Evolutionary conservation across 176 grass and related monocot species (phyloP).

Genomic region (Carex cristatella): DNA sequence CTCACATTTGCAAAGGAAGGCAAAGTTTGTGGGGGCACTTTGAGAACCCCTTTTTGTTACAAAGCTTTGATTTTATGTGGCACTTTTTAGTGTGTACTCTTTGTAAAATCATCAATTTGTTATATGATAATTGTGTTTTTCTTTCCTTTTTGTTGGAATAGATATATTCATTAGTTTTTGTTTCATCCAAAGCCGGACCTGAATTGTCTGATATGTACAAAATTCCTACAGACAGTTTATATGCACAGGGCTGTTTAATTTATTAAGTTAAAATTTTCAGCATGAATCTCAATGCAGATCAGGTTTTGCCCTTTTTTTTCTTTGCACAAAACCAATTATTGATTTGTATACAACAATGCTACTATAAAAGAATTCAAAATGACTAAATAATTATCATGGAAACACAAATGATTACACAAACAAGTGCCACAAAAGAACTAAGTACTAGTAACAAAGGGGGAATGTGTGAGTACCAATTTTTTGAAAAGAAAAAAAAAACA

Average conservation of each 20-base stretch:
- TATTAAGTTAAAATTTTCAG: too few relatives aligned
- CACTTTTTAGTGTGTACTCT: neutral
- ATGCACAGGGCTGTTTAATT: too few relatives aligned
- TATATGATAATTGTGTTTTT: neutral
- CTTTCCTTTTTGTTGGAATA: too few relatives aligned
- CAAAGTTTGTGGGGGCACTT: constrained; percentile 8
- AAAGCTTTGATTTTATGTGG: neutral
- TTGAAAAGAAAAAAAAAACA: neutral
- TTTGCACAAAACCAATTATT: too few relatives aligned
- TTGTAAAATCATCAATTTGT: neutral
- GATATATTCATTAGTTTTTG: neutral
- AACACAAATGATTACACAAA: neutral
- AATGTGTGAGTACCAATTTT: neutral
- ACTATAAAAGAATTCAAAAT: neutral
- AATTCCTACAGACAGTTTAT: too few relatives aligned
- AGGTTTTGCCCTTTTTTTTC: too few relatives aligned
- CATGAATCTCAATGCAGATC: too few relatives aligned
- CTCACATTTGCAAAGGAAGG: constrained; percentile 2
- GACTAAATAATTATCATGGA: neutral
- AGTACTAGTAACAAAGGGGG: neutral
- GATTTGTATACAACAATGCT: neutral
- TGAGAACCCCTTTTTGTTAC: neutral
- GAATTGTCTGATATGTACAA: too few relatives aligned
- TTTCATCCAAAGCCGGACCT: neutral
- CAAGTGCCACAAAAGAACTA: neutral